These are phyloP conservation scores for Symbiodinium natans DNA, from an alignment of 73 alveolate species.

Conservation along the genomic window DNA sequence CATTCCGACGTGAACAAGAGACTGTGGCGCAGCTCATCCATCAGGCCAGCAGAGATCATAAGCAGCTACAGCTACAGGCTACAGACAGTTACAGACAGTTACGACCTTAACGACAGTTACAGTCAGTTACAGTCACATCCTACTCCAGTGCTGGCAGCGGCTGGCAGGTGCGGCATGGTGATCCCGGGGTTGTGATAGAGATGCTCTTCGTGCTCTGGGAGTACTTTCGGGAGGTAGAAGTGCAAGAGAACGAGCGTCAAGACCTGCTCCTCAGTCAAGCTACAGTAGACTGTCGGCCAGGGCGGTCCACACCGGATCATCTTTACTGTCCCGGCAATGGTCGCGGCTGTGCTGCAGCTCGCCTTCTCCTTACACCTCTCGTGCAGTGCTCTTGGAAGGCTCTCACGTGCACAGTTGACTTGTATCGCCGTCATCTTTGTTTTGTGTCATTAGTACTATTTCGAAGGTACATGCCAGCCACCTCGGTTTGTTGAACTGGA, in stretches of 20 bases:
- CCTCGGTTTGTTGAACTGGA: background rate
- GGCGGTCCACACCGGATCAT: constrained; percentile 83
- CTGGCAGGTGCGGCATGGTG: constrained; percentile 77
- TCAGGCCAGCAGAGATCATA: constrained; percentile 14
- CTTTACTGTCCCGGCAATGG: constrained; percentile 84
- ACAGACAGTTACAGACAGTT: no score
- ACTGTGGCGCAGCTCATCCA: constrained; percentile 87
- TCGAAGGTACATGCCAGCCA: background rate
- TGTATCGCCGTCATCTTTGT: no score
- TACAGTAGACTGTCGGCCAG: background rate
- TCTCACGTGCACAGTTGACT: no score
- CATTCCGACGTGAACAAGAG: constrained; percentile 66
- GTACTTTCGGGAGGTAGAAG: constrained; percentile 45
- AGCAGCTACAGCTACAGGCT: no score
- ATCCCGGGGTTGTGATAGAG: constrained; percentile 56
- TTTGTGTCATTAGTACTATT: no score
- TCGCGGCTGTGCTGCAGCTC: constrained; percentile 35
- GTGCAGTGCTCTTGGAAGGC: no score
- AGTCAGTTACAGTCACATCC: no score
- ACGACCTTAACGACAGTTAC: no score
- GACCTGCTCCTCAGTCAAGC: background rate
- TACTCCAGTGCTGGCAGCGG: no score
- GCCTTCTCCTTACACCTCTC: background rate
- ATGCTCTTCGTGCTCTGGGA: constrained; percentile 79
- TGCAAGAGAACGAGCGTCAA: background rate